Conservation (phyloP, 805 yeast species). For the Starmera quercuum region DNA sequence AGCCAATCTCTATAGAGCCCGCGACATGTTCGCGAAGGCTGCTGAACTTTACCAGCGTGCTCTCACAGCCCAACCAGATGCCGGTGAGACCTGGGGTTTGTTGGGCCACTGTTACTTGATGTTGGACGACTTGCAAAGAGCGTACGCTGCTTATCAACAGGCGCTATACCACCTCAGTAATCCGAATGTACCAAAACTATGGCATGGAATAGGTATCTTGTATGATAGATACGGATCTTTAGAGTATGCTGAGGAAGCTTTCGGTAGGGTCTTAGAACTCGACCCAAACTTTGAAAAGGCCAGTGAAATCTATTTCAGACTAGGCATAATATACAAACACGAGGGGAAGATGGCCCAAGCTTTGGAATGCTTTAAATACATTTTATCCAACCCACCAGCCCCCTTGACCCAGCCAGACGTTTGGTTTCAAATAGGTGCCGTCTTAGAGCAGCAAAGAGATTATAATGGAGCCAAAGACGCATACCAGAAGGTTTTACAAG, state of each 20-base stretch:
- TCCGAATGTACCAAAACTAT: slow-evolving; percentile 90
- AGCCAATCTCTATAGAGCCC: slow-evolving; percentile 81
- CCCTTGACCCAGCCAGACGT: slow-evolving; percentile 96
- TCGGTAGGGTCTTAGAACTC: slow-evolving; percentile 89
- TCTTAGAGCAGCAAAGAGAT: slow-evolving; percentile 87
- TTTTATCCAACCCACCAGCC: slow-evolving; percentile 83
- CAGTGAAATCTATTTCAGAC: slow-evolving; percentile 89
- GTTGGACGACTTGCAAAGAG: slow-evolving; percentile 93
- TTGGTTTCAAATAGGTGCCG: slow-evolving; percentile 98
- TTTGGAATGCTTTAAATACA: slow-evolving; percentile 90
- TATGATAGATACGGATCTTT: slow-evolving; percentile 94
- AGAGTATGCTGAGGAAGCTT: slow-evolving; percentile 98
- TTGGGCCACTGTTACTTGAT: slow-evolving; percentile 94
- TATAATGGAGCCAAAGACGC: slow-evolving; percentile 92
- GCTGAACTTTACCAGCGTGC: slow-evolving; percentile 92
- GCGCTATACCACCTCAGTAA: slow-evolving; percentile 87
- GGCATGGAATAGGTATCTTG: slow-evolving; percentile 98
- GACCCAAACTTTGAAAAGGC: slow-evolving; percentile 96
- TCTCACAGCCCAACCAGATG: slow-evolving; percentile 69
- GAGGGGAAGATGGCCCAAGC: slow-evolving; percentile 84
- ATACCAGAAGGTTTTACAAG: slow-evolving; percentile 83
- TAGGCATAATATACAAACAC: slow-evolving; percentile 94
- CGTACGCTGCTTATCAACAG: slow-evolving; percentile 94
- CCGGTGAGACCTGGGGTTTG: slow-evolving; percentile 96
- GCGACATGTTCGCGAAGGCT: slow-evolving; percentile 89